Conservation (phyloP, 805 yeast species). For the Metschnikowia lochheadii region DNA sequence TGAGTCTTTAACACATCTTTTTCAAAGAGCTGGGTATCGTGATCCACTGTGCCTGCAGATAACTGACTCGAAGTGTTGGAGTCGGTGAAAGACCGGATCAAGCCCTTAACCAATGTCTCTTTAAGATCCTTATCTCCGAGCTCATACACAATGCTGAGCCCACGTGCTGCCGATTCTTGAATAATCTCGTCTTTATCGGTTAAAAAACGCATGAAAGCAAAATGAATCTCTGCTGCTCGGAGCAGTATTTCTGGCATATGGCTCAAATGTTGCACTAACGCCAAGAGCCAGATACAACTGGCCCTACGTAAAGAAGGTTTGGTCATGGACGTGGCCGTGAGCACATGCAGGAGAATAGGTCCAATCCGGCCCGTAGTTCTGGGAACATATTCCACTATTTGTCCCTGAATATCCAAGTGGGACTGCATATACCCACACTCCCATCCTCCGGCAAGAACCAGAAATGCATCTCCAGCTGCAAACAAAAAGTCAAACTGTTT, state of each 20-base stretch:
- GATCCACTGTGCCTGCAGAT: conserved; percentile 64
- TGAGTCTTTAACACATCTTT: conserved; percentile 75
- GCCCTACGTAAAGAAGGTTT: conserved; percentile 74
- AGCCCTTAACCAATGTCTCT: conserved; percentile 67
- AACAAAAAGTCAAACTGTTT: conserved; percentile 76
- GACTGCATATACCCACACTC: conserved; percentile 50
- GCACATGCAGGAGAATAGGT: conserved; percentile 44
- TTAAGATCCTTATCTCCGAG: conserved; percentile 63
- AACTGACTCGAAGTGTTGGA: conserved; percentile 44
- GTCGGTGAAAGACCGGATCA: conserved; percentile 76
- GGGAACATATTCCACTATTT: conserved; percentile 17
- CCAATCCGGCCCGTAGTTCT: conserved; percentile 17
- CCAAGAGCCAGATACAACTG: conserved; percentile 81
- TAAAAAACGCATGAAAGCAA: conserved; percentile 70
- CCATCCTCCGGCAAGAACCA: conserved; percentile 75
- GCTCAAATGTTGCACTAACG: conserved; percentile 72
- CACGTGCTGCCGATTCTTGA: conserved; percentile 92
- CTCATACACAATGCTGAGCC: conserved; percentile 77
- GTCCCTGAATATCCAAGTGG: conserved; percentile 51
- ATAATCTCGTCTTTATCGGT: conserved; percentile 79
- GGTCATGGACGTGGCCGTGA: conserved; percentile 54
- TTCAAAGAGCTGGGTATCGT: conserved; percentile 81
- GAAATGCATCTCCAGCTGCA: conserved; percentile 79
- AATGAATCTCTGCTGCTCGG: conserved; percentile 59
- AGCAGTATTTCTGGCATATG: conserved; percentile 36